Evolutionary conservation across 2,329 filamentous ascomycete genomes (phyloP).

Genomic region (Coleophoma cylindrospora): DNA sequence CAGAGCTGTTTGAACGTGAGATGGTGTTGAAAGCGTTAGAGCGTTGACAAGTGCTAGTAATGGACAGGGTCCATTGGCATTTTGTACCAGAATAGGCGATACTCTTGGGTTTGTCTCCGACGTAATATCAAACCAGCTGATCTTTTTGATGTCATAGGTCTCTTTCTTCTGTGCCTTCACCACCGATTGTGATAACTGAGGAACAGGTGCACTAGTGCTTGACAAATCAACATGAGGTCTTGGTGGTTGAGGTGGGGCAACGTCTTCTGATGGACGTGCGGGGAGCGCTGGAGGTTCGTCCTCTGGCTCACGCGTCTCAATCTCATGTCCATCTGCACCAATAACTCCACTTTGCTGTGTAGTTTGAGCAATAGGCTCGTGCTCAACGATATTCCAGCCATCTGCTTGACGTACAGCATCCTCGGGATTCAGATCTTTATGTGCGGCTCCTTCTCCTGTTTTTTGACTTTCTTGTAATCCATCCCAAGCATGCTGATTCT

Average conservation of each 20-base stretch:
- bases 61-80: conserved; percentile 91
- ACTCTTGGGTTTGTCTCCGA: conserved; percentile 57
- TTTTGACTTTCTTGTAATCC: conserved; percentile 10
- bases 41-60: conserved; percentile 91
- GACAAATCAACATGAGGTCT: conserved; percentile 12
- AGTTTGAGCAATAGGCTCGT: conserved; percentile 10
- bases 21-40: conserved; percentile 74
- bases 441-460: neutral
- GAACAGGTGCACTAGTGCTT: conserved; percentile 8
- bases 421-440: conserved; percentile 5
- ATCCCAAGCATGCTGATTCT: conserved; percentile 24
- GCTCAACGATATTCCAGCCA: conserved; percentile 23
- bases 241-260: conserved; percentile 19
- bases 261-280: conserved; percentile 17
- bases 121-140: conserved; percentile 72
- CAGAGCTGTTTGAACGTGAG: conserved; percentile 62
- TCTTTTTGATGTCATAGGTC: conserved; percentile 89
- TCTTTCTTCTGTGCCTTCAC: conserved; percentile 40
- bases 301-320: conserved; percentile 8
- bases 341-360: conserved; percentile 19
- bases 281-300: conserved; percentile 20
- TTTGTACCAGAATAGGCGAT: conserved; percentile 90
- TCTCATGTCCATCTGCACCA: conserved; percentile 7
- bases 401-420: conserved; percentile 13
- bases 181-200: conserved; percentile 5